Percentiles rank a stretch among this genome's conserved stretches.
phyloP scores from a whole-genome alignment of 805 yeast species.

The Dipodascopsis uninucleata region DNA sequence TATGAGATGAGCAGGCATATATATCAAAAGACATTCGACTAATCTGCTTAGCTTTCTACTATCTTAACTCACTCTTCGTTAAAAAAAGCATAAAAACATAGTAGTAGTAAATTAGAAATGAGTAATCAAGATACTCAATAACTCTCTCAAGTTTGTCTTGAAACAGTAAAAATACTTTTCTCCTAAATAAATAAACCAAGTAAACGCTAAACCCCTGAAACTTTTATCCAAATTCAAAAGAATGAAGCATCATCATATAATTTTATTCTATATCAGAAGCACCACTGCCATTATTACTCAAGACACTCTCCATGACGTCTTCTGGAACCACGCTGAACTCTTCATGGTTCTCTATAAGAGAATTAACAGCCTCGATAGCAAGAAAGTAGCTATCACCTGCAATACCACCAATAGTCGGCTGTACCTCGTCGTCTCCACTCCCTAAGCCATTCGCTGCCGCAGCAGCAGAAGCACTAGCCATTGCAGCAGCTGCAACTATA shows the following conservation, averaged over 20 bases:
- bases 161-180: not conserved
- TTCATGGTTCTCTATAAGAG: slow-evolving; percentile 75
- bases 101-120: no score
- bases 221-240: not conserved
- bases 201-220: not conserved
- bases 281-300: not conserved
- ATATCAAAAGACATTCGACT: no score
- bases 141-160: not conserved
- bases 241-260: not conserved
- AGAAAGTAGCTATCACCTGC: slow-evolving; percentile 65
- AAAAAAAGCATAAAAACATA: no score
- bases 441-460: slow-evolving; percentile 29
- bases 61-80: no score
- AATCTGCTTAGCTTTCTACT: no score
- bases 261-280: not conserved
- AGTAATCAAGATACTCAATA: not conserved
- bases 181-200: no score
- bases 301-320: slow-evolving; percentile 44
- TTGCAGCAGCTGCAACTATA: slow-evolving; percentile 25
- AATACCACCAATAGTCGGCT: slow-evolving; percentile 39
- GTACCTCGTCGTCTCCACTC: no score
- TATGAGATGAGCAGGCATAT: no score
- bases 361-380: slow-evolving; percentile 87
- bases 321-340: slow-evolving; percentile 73
- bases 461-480: slow-evolving; percentile 30